These are phyloP conservation scores for Neoscytalidium dimidiatum DNA, from an alignment of 2,329 filamentous ascomycete species.

Conservation along the genomic window DNA sequence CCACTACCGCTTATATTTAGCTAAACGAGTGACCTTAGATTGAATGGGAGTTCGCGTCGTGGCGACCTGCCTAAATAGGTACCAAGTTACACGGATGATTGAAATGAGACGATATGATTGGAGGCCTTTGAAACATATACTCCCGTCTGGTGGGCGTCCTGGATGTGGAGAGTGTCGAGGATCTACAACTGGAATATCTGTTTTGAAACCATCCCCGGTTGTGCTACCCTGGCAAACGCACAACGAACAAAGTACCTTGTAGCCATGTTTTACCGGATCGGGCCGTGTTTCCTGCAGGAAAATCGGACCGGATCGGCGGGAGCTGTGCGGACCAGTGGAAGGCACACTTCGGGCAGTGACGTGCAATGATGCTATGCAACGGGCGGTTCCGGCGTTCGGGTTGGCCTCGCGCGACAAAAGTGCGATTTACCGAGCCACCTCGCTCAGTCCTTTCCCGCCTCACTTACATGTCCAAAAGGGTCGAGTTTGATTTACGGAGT, in stretches of 20 bases:
- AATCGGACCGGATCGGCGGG: neutral
- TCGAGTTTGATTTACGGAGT: neutral
- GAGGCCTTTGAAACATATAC: conserved; percentile 5
- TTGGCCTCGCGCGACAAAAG: neutral
- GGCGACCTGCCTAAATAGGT: neutral
- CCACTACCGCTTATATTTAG: neutral
- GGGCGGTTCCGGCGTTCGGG: neutral
- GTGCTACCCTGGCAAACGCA: neutral
- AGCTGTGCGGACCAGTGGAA: conserved; percentile 3
- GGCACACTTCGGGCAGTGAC: neutral
- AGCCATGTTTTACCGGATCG: neutral
- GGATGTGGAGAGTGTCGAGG: neutral
- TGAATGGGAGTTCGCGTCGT: neutral
- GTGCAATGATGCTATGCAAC: neutral
- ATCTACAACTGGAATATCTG: neutral
- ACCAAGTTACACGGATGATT: neutral
- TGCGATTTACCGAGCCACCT: neutral
- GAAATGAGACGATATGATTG: neutral
- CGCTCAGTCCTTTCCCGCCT: neutral
- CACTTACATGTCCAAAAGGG: neutral
- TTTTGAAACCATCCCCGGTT: neutral
- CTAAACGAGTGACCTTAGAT: neutral
- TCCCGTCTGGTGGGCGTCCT: neutral
- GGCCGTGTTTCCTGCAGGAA: neutral
- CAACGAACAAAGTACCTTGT: neutral